Evolutionary conservation across 768 basidiomycete genomes (phyloP).

Genomic region (Daedaleopsis nitida): DNA sequence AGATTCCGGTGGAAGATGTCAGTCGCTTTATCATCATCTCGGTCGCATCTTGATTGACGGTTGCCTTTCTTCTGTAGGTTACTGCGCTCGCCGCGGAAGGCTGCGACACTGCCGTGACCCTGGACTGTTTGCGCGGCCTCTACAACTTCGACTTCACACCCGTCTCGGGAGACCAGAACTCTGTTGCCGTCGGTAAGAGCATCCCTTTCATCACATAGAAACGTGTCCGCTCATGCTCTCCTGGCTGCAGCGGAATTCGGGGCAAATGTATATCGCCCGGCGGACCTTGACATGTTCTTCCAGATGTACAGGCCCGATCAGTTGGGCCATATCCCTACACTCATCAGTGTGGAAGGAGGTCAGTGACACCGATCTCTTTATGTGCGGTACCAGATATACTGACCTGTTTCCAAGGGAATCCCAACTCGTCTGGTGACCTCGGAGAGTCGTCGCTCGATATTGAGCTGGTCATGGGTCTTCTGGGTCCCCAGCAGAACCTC

Average conservation of each 20-base stretch:
- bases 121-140: conserved; percentile 31
- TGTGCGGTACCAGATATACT: conserved; percentile 37
- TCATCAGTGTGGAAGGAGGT: conserved; percentile 40
- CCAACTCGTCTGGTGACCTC: background rate
- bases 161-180: conserved; percentile 24
- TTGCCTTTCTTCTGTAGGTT: background rate
- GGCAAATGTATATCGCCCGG: conserved; percentile 40
- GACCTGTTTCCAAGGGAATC: conserved; percentile 2
- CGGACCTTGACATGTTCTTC: conserved; percentile 45
- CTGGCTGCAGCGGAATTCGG: conserved; percentile 40
- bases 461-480: conserved; percentile 48
- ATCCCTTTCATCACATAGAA: background rate
- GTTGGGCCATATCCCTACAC: conserved; percentile 39
- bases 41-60: too few relatives aligned
- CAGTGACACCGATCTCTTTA: background rate
- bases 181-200: conserved; percentile 29
- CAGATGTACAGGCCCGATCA: conserved; percentile 39
- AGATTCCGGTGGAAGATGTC: background rate
- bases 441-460: conserved; percentile 44
- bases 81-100: background rate
- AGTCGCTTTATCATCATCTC: background rate
- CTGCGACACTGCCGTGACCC: conserved; percentile 30
- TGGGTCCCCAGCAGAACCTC: conserved; percentile 22
- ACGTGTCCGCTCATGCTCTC: background rate
- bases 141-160: conserved; percentile 32